Evolutionary conservation across 805 yeast genomes (phyloP).

Genomic region (Dipodascus albidus): DNA sequence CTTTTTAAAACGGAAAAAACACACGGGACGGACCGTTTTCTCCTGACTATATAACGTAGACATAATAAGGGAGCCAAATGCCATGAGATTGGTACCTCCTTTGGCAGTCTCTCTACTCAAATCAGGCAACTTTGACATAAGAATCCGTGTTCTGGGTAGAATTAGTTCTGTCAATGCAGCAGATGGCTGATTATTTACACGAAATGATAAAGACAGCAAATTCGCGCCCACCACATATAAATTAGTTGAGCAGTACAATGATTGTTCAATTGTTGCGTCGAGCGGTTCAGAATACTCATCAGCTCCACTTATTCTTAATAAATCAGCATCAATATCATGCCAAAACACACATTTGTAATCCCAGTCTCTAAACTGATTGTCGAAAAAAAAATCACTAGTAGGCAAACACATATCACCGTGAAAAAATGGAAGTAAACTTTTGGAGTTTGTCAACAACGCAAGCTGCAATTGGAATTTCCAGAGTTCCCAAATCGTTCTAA

Average conservation of each 20-base stretch:
- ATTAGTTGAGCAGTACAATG: not conserved
- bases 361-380: conserved; percentile 7
- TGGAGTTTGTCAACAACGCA: conserved; percentile 3
- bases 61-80: not conserved
- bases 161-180: not conserved
- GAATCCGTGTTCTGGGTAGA: not conserved
- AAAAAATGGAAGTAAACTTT: conserved; percentile 4
- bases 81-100: not conserved
- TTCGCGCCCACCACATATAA: not conserved
- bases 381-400: conserved; percentile 4
- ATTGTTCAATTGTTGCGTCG: not conserved
- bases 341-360: conserved; percentile 8
- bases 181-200: not conserved
- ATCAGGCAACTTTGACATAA: not conserved
- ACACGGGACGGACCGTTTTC: not conserved
- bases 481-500: conserved; percentile 9
- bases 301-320: not conserved
- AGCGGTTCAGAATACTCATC: not conserved
- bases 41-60: not conserved
- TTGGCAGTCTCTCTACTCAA: not conserved
- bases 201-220: not conserved
- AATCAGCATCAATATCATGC: conserved; percentile 7
- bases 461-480: conserved; percentile 9
- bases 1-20: not conserved
- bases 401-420: conserved; percentile 7